Conservation (phyloP, 2,329 filamentous ascomycete genomes). For the Nigrospora osmanthi region DNA sequence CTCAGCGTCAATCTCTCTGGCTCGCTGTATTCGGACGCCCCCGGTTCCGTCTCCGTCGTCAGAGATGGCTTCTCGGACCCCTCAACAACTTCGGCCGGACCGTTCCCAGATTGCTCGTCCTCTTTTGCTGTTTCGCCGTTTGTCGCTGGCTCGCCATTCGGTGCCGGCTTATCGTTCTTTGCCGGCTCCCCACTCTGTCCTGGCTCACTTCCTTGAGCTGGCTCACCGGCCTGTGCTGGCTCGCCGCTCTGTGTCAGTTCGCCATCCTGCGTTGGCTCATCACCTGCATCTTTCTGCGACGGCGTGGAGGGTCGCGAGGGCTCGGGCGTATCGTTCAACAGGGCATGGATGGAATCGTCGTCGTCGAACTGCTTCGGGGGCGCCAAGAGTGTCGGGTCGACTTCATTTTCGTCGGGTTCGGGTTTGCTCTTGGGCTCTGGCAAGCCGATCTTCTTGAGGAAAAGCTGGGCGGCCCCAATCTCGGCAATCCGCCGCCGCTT, state of each 20-base stretch:
- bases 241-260: no score
- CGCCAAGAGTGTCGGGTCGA: slow-evolving; percentile 25
- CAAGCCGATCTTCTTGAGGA: slow-evolving; percentile 51
- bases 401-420: slow-evolving; percentile 24
- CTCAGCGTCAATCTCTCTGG: slow-evolving; percentile 38
- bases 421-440: slow-evolving; percentile 30
- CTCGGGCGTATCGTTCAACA: slow-evolving; percentile 50
- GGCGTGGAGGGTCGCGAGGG: slow-evolving; percentile 33
- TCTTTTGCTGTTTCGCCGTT: no score
- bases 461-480: slow-evolving; percentile 65
- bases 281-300: slow-evolving; percentile 4
- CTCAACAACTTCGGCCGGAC: slow-evolving; percentile 5
- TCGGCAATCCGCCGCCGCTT: slow-evolving; percentile 69
- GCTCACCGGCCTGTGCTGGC: no score
- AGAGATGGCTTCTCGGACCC: slow-evolving; percentile 7
- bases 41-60: no score
- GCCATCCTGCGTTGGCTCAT: not conserved
- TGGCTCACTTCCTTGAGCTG: no score
- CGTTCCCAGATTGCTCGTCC: slow-evolving; percentile 9
- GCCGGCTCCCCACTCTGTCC: no score
- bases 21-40: slow-evolving; percentile 34
- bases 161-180: no score
- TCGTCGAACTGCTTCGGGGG: slow-evolving; percentile 26
- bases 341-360: slow-evolving; percentile 46
- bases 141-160: no score